phyloP scores from a whole-genome alignment of 495 filamentous ascomycete species.

The Neurospora pannonica region DNA sequence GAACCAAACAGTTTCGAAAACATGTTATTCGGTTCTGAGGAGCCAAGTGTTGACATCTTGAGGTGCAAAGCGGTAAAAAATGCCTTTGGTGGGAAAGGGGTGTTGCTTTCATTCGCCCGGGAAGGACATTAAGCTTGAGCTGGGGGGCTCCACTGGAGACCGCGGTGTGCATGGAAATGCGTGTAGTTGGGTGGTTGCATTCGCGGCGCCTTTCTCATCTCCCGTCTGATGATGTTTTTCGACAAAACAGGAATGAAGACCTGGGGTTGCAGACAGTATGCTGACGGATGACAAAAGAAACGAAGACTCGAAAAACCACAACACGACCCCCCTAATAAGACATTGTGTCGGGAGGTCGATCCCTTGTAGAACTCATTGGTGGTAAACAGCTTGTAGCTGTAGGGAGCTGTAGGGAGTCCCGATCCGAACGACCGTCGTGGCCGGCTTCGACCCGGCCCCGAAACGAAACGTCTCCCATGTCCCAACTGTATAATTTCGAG shows the following conservation, averaged over 20 bases:
- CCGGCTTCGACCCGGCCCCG: constrained; percentile 1
- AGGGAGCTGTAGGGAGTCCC: neutral
- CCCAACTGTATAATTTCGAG: neutral
- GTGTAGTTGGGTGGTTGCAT: neutral
- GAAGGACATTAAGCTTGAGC: neutral
- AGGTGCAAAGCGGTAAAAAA: neutral
- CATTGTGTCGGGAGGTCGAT: constrained; percentile 23
- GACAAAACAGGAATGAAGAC: neutral
- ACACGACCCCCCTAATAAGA: constrained; percentile 9
- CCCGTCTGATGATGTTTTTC: neutral
- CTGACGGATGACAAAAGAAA: neutral
- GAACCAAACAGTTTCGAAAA: constrained; percentile 16
- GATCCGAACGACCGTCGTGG: neutral
- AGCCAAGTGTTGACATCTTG: neutral
- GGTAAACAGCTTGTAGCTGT: neutral
- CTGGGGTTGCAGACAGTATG: neutral
- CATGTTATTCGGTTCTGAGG: constrained; percentile 1
- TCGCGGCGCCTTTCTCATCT: neutral
- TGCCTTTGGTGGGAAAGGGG: neutral
- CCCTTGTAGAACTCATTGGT: constrained; percentile 13
- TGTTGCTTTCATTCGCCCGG: neutral
- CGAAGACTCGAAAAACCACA: neutral
- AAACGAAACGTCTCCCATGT: neutral
- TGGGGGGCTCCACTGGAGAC: neutral
- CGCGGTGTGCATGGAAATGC: neutral